Base-by-base conservation (phyloP, 1,139 yeast genomes). In the Suhomyces guaymorum region DNA sequence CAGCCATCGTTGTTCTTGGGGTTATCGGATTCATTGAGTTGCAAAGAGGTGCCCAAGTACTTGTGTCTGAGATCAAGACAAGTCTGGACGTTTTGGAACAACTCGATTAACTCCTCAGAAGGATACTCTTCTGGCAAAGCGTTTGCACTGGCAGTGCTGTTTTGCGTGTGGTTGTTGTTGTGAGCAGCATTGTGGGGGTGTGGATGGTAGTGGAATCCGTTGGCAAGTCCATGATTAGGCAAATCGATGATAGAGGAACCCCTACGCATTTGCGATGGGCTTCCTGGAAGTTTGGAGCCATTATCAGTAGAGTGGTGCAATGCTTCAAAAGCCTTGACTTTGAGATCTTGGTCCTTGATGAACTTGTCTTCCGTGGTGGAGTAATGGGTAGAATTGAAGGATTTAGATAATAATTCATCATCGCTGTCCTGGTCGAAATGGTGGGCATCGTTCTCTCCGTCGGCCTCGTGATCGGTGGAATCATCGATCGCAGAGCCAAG, bases 11-110 rank as follows among this genome's bases (percentile, higher is more conserved):
- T 49, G 57, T 92, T 90, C 56, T 89, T 89, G 2, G 98, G 98
- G 57, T 94, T 92, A 45, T 78, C 82, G 29, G 63, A 58, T 31
- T 83, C 87, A 31, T 79, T 67, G 1, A 42, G 35, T 63, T 94
- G 99, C 35, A 78, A 51, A 0, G 97, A 88, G 5, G 76, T 51
- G 1, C 62, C 54, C 60, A 86, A 83, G 55, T 90, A 94, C 56
- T 82, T 84, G 49, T 78, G 81, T 55, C 99, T 80, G 40, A 86
- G 57, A 14, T 77, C 81, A 43, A 92, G 72, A 54, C 97, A 86
- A 24, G 71, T 66, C 43, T 79, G 77, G 20, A 94, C 86, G 42
- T 84, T 80, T 17, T 73, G 57, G 56, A 83, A 92, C 51, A 92
- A 73, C 30, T 75, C 78, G 37, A 82, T 69, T 43, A 94, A 65